phyloP scores from a whole-genome alignment of 805 yeast species.

The Candida vartiovaarae region DNA sequence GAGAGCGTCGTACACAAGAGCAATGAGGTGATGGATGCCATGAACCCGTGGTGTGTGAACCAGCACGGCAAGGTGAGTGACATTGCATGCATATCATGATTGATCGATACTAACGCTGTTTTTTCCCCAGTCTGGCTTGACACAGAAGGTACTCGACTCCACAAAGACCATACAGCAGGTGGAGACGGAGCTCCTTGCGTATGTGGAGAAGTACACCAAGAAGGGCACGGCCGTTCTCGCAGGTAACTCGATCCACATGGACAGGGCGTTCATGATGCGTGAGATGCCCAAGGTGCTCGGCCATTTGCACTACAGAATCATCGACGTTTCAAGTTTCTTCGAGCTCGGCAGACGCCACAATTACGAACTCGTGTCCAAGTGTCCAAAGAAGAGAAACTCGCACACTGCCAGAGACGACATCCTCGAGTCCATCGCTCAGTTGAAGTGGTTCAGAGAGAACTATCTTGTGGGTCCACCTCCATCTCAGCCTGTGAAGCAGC shows the following conservation, averaged over 20 bases:
- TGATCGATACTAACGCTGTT: slow-evolving; percentile 8
- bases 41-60: slow-evolving; percentile 84
- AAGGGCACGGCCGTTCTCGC: slow-evolving; percentile 65
- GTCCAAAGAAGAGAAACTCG: slow-evolving; percentile 57
- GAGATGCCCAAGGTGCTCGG: slow-evolving; percentile 66
- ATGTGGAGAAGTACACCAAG: slow-evolving; percentile 50
- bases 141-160: slow-evolving; percentile 56
- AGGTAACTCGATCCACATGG: slow-evolving; percentile 92
- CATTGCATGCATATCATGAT: background rate
- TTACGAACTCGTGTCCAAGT: slow-evolving; percentile 44
- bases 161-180: slow-evolving; percentile 51
- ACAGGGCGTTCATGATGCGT: slow-evolving; percentile 70
- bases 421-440: slow-evolving; percentile 77
- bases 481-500: background rate
- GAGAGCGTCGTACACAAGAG: slow-evolving; percentile 77
- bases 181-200: slow-evolving; percentile 55
- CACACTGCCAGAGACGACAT: slow-evolving; percentile 93
- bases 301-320: slow-evolving; percentile 63
- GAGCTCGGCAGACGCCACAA: slow-evolving; percentile 79
- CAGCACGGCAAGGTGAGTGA: slow-evolving; percentile 52
- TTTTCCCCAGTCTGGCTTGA: slow-evolving; percentile 48
- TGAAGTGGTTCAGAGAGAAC: slow-evolving; percentile 67
- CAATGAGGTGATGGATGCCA: slow-evolving; percentile 49
- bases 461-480: slow-evolving; percentile 36
- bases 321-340: slow-evolving; percentile 84